Percentiles rank a stretch among this genome's conserved stretches.
Conservation (phyloP, 2,329 filamentous ascomycete genomes). For the Rhytidhysteron rufulum region DNA sequence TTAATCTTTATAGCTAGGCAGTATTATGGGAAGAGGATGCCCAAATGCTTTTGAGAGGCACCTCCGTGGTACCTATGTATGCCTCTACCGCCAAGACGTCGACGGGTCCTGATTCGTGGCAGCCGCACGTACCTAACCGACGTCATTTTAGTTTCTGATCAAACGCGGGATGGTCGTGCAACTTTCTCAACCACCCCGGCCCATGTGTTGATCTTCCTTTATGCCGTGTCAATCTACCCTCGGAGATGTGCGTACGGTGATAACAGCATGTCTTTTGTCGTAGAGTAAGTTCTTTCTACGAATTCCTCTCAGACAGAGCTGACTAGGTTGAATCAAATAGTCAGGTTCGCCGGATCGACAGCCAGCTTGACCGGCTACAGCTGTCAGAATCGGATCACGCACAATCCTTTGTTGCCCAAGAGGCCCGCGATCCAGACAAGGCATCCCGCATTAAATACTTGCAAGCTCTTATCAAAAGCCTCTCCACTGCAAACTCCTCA, state of each 20-base stretch:
- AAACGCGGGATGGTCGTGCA: not conserved
- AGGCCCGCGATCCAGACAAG: slow-evolving; percentile 35
- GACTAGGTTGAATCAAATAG: too few relatives aligned
- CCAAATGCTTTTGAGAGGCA: too few relatives aligned
- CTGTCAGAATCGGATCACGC: slow-evolving; percentile 36
- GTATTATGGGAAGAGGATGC: too few relatives aligned
- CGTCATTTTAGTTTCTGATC: not conserved
- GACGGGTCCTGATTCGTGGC: too few relatives aligned
- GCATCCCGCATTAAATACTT: slow-evolving; percentile 55
- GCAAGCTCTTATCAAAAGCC: slow-evolving; percentile 63
- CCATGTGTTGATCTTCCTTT: not conserved
- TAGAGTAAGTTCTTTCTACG: slow-evolving; percentile 38
- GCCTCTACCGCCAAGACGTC: too few relatives aligned
- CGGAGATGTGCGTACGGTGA: slow-evolving; percentile 10
- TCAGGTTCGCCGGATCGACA: slow-evolving; percentile 55
- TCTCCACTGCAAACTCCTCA: slow-evolving; percentile 67
- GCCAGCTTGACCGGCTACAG: slow-evolving; percentile 56
- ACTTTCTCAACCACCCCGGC: not conserved
- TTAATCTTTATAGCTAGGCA: too few relatives aligned
- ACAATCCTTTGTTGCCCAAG: slow-evolving; percentile 28
- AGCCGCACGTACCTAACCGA: too few relatives aligned
- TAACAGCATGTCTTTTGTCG: slow-evolving; percentile 39
- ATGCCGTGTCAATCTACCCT: not conserved
- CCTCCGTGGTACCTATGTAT: too few relatives aligned
- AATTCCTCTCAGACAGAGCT: too few relatives aligned